Percentiles rank a stretch among this genome's conserved stretches.
These are phyloP conservation scores for Pharus latifolius DNA, from an alignment of 176 grass and related monocot genomes.

Conservation along the genomic window DNA sequence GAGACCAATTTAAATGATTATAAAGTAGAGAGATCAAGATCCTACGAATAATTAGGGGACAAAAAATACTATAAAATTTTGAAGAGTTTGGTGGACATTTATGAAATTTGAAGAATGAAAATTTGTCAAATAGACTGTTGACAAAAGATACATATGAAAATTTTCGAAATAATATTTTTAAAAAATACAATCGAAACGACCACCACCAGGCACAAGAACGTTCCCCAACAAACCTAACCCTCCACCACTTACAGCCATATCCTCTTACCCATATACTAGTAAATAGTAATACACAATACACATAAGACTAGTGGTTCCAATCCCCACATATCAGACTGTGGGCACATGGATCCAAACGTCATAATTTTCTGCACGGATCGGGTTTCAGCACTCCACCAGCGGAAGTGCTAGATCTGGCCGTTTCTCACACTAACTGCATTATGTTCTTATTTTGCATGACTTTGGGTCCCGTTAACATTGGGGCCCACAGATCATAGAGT, in stretches of 20 bases:
- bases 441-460: not conserved
- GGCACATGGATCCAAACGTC: not conserved
- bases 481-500: not conserved
- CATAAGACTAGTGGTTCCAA: not conserved
- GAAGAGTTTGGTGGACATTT: too few relatives aligned
- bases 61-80: not conserved
- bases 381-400: slow-evolving; percentile 1
- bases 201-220: slow-evolving; percentile 18
- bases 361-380: not conserved
- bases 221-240: slow-evolving; percentile 24
- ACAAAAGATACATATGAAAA: not conserved
- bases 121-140: not conserved
- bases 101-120: not conserved
- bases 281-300: too few relatives aligned
- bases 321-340: slow-evolving; percentile 10
- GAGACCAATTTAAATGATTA: too few relatives aligned
- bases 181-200: not conserved
- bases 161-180: not conserved
- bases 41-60: too few relatives aligned
- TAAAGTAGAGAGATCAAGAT: too few relatives aligned
- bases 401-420: slow-evolving; percentile 19
- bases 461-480: accelerated
- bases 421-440: not conserved
- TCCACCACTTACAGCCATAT: not conserved
- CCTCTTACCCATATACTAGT: too few relatives aligned